These are phyloP conservation scores for Hypoxylon sp. DNA, from an alignment of 2,329 filamentous ascomycete species.

Conservation along the genomic window DNA sequence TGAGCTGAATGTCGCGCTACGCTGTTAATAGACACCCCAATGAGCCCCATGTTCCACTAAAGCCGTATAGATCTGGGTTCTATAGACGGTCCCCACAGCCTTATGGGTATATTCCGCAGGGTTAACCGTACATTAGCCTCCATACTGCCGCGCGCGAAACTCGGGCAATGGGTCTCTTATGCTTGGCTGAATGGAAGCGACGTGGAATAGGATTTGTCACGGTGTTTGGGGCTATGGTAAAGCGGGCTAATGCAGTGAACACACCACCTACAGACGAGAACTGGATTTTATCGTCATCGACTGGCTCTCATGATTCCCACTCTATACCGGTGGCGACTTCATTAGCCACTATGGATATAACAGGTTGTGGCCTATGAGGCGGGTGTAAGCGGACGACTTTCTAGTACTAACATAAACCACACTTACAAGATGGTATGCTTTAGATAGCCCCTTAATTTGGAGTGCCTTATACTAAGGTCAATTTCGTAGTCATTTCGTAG, in stretches of 20 bases:
- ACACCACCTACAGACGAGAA: neutral
- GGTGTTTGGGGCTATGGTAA: neutral
- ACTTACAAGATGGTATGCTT: too few species aligned
- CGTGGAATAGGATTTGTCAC: neutral
- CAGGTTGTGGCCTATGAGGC: neutral
- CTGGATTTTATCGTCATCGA: neutral
- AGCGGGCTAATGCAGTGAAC: neutral
- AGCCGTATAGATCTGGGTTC: slow-evolving; percentile 1
- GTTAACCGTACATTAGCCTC: neutral
- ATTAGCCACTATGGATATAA: too few species aligned
- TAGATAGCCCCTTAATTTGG: too few species aligned
- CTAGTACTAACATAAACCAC: neutral
- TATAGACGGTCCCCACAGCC: slow-evolving; percentile 3
- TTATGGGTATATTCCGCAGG: neutral
- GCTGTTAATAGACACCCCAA: slow-evolving; percentile 17
- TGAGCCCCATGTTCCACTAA: neutral
- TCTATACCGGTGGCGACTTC: neutral
- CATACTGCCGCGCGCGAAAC: slow-evolving; percentile 9
- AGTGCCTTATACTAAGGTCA: neutral
- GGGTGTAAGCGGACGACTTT: neutral
- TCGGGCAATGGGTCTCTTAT: neutral
- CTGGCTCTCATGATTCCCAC: neutral
- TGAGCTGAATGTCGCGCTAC: slow-evolving; percentile 7
- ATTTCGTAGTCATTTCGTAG: neutral
- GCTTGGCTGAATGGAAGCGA: neutral